A percentile compares a stretch with the other conserved stretches of the same genome.
phyloP scores from a whole-genome alignment of 768 basidiomycete species.

The Panaeolus papilionaceus region DNA sequence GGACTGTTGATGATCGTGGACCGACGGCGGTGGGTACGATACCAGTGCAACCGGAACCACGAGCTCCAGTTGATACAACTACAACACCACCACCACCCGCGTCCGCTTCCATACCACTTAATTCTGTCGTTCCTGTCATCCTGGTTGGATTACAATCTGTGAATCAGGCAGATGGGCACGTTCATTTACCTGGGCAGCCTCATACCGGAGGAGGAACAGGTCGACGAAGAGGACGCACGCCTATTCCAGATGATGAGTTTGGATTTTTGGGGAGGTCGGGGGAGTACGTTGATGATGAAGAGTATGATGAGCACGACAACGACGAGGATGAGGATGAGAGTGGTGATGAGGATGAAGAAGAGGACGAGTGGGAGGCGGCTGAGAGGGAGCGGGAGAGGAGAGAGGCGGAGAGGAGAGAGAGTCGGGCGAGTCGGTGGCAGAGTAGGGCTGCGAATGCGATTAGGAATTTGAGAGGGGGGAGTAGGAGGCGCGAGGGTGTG shows the following conservation, averaged over 20 bases:
- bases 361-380: slow-evolving; percentile 15
- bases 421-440: slow-evolving; percentile 51
- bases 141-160: slow-evolving; percentile 85
- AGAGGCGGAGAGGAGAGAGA: slow-evolving; percentile 20
- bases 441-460: slow-evolving; percentile 69
- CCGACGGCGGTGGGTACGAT: neutral
- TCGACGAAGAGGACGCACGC: neutral
- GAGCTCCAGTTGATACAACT: slow-evolving; percentile 13
- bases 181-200: neutral
- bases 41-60: neutral
- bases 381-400: slow-evolving; percentile 21
- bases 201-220: neutral
- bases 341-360: slow-evolving; percentile 10
- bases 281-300: slow-evolving; percentile 15
- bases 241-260: slow-evolving; percentile 25
- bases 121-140: slow-evolving; percentile 79
- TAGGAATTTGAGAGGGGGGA: slow-evolving; percentile 55
- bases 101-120: slow-evolving; percentile 23
- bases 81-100: slow-evolving; percentile 20
- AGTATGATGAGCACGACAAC: slow-evolving; percentile 22
- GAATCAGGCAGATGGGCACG: slow-evolving; percentile 49
- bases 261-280: slow-evolving; percentile 26
- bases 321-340: slow-evolving; percentile 14
- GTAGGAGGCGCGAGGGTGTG: slow-evolving; percentile 26
- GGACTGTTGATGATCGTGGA: slow-evolving; percentile 9